Percentiles rank a stretch among this genome's conserved stretches.
Conservation (phyloP, 2,329 filamentous ascomycete species). For the Botrytis tulipae region DNA sequence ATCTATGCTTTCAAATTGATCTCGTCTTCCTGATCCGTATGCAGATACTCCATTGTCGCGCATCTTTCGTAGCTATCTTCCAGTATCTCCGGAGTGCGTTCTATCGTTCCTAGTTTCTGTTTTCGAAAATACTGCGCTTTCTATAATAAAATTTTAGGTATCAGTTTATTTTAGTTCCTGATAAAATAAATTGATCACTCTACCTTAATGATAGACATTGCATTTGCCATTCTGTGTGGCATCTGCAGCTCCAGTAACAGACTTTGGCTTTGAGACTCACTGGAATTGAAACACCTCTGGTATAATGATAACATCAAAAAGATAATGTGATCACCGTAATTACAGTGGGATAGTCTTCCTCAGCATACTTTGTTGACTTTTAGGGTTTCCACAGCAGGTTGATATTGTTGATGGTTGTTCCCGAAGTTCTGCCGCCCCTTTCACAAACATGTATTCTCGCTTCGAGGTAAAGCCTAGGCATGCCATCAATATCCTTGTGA, state of each 20-base stretch:
- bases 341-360: not conserved
- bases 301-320: not conserved
- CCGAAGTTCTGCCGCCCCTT: slow-evolving; percentile 13
- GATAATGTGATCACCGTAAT: not conserved
- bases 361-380: not conserved
- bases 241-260: not conserved
- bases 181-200: not conserved
- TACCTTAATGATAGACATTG: not conserved
- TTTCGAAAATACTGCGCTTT: not conserved
- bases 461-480: not conserved
- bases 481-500: not conserved
- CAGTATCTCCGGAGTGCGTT: not conserved
- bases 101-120: no score
- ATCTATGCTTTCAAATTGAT: not conserved
- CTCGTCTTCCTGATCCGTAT: not conserved
- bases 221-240: not conserved
- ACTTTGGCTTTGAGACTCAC: not conserved
- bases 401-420: not conserved
- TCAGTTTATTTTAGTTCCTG: rapidly evolving
- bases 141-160: no score
- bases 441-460: not conserved
- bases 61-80: not conserved
- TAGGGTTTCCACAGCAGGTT: not conserved
- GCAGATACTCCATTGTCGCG: not conserved
- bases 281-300: not conserved